Conservation (phyloP, 2,329 filamentous ascomycete genomes). For the Hymenoscyphus scutula region DNA sequence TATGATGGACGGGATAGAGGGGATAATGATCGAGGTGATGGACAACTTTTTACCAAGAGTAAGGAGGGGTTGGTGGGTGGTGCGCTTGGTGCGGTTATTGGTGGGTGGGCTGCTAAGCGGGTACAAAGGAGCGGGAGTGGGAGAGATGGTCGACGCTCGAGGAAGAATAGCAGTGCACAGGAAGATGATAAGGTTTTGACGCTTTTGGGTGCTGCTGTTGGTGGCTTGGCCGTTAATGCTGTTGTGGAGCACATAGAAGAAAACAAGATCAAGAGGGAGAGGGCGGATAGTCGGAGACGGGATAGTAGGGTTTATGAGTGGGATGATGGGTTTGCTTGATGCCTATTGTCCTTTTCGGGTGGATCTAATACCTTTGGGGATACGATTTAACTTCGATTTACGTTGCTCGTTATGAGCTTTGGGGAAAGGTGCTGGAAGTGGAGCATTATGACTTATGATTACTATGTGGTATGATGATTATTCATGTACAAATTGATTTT, state of each 20-base stretch:
- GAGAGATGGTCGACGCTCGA: conserved; percentile 3
- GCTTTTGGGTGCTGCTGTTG: conserved; percentile 16
- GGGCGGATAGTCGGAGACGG: conserved; percentile 1
- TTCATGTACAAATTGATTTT: background rate
- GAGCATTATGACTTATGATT: conserved; percentile 1
- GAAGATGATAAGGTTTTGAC: conserved; percentile 14
- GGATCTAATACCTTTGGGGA: background rate
- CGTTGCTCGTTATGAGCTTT: background rate
- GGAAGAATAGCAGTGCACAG: background rate
- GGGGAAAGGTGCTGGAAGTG: background rate
- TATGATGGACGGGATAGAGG: background rate
- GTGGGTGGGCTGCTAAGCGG: conserved; percentile 14
- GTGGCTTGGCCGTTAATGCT: conserved; percentile 17
- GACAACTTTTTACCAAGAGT: conserved; percentile 13
- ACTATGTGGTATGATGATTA: background rate
- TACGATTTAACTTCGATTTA: background rate
- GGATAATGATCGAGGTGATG: background rate
- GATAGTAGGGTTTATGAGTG: conserved; percentile 12
- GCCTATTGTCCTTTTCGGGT: background rate
- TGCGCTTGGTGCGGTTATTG: conserved; percentile 13
- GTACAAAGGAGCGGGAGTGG: conserved; percentile 3
- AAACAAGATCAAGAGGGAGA: conserved; percentile 6
- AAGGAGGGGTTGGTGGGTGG: conserved; percentile 13
- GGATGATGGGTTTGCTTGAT: conserved; percentile 14
- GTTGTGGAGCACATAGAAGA: conserved; percentile 14